Conservation (phyloP, 2,329 filamentous ascomycete genomes). For the Aspergillus pseudoviridinutans region DNA sequence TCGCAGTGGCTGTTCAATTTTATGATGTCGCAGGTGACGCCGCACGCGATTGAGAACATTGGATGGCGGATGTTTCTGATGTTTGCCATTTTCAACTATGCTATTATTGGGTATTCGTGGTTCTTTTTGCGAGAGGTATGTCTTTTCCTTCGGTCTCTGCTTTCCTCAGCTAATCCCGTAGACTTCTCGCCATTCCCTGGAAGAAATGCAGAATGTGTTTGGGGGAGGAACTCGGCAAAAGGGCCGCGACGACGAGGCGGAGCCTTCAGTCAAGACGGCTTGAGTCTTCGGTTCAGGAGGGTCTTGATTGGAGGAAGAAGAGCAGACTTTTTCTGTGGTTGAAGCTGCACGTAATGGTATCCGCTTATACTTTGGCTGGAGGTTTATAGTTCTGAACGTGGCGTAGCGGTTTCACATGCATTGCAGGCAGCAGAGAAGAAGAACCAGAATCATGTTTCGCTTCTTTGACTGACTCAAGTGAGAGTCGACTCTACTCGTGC, state of each 20-base stretch:
- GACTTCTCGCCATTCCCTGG: slow-evolving; percentile 43
- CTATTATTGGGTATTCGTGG: slow-evolving; percentile 43
- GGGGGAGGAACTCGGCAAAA: slow-evolving; percentile 16
- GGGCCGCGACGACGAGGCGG: background rate
- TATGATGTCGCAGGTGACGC: slow-evolving; percentile 37
- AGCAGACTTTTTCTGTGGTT: background rate
- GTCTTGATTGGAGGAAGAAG: too few species aligned
- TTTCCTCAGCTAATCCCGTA: slow-evolving; percentile 11
- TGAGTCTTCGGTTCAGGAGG: background rate
- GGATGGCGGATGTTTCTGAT: slow-evolving; percentile 50
- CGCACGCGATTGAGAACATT: slow-evolving; percentile 44
- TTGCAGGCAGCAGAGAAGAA: too few species aligned
- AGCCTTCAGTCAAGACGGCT: background rate
- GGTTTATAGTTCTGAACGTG: background rate
- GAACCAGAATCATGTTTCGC: too few species aligned
- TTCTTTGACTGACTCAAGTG: too few species aligned
- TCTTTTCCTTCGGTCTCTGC: background rate
- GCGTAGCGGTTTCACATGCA: too few species aligned
- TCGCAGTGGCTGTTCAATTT: slow-evolving; percentile 41
- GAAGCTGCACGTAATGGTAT: background rate
- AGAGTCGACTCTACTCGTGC: too few species aligned
- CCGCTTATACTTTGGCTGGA: background rate
- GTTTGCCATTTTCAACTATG: slow-evolving; percentile 49
- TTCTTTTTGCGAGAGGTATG: slow-evolving; percentile 40
- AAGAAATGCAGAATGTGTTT: slow-evolving; percentile 43